These are phyloP conservation scores for Juncus effusus DNA, from an alignment of 176 grass and related monocot species.

Conservation along the genomic window DNA sequence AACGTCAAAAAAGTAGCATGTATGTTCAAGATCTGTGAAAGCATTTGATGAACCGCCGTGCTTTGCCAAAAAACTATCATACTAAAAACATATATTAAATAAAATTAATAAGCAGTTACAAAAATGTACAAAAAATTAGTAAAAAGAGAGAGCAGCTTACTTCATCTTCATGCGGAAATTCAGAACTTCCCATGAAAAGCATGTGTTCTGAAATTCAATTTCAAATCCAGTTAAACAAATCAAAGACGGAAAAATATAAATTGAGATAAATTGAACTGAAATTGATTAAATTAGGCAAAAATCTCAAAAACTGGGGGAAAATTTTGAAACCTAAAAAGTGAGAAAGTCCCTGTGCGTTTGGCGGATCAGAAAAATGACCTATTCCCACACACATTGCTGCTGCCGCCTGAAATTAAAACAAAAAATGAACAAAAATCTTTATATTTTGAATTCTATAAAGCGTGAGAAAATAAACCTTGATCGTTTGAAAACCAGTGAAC, in stretches of 20 bases:
- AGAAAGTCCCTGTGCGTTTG: conserved; percentile 64
- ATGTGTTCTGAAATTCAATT: conserved; percentile 68
- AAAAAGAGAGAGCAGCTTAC: not conserved
- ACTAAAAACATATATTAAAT: conserved; percentile 41
- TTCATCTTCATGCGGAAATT: conserved; percentile 73
- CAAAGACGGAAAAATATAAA: not conserved
- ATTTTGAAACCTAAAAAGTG: conserved; percentile 71
- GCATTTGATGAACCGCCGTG: conserved; percentile 83
- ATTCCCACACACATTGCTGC: conserved; percentile 84
- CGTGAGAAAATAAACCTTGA: too few relatives aligned
- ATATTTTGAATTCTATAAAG: too few relatives aligned
- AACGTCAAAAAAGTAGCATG: conserved; percentile 81
- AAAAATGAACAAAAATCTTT: too few relatives aligned
- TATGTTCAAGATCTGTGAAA: conserved; percentile 79
- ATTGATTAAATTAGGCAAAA: not conserved
- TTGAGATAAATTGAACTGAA: not conserved
- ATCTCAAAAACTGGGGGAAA: conserved; percentile 8
- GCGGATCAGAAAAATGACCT: conserved; percentile 70
- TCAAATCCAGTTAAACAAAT: conserved; percentile 1
- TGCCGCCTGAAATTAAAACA: conserved; percentile 48
- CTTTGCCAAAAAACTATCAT: conserved; percentile 80
- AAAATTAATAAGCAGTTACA: not conserved
- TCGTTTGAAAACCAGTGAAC: too few relatives aligned
- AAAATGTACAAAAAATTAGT: not conserved
- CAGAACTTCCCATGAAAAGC: conserved; percentile 94